phyloP scores from a whole-genome alignment of 176 grass and related monocot genomes.

The Aegilops bicornis region DNA sequence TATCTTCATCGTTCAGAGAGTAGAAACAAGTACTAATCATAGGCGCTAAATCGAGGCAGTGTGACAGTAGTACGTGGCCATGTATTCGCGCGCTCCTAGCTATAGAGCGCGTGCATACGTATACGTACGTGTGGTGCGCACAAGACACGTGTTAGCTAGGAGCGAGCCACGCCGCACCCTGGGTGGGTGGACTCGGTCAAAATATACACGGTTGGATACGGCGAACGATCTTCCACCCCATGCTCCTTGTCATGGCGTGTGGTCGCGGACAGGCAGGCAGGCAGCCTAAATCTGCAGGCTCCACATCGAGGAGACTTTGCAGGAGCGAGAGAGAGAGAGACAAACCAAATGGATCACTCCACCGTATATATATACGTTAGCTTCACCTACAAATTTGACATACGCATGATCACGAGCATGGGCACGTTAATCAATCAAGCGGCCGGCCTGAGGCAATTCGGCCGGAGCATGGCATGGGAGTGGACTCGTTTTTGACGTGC shows the following conservation, averaged over 20 bases:
- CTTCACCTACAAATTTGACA: not conserved
- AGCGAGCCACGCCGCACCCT: not conserved
- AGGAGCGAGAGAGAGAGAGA: not conserved
- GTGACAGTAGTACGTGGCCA: not conserved
- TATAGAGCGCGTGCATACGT: not conserved
- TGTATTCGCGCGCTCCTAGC: not conserved
- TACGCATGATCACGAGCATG: not conserved
- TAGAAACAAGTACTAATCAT: not conserved
- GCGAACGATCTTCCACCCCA: not conserved
- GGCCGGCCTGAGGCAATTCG: not conserved
- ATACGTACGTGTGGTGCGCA: not conserved
- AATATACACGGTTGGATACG: not conserved
- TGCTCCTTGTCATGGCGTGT: not conserved
- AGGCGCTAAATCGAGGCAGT: no score
- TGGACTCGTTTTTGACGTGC: not conserved
- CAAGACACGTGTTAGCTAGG: not conserved
- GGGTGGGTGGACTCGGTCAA: not conserved
- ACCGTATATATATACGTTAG: not conserved
- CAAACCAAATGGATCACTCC: not conserved
- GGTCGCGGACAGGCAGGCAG: conserved; percentile 4
- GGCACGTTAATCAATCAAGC: not conserved
- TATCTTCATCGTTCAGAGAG: not conserved
- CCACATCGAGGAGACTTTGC: not conserved
- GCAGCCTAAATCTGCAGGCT: not conserved
- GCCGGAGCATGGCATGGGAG: not conserved